Base-by-base conservation (phyloP, 148 eudicot genomes). In the Dianthus caryophyllus region DNA sequence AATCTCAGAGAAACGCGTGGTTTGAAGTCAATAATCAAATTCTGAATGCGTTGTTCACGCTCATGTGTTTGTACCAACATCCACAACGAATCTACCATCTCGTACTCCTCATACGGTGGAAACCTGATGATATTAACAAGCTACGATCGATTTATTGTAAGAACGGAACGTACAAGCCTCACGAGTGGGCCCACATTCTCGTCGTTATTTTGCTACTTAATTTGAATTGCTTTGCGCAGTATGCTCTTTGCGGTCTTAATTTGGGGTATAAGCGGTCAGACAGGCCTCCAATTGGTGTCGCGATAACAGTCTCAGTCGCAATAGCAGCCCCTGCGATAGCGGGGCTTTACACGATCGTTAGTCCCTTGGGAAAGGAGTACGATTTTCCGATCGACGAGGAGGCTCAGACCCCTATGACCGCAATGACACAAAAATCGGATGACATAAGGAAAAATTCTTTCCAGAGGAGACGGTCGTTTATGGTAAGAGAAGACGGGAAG, bases 21-120 rank as follows among this genome's bases (percentile, higher is more conserved):
- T 90, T 90, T 71, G 97, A 94, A 77, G 97, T 94, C 14, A 94
- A 90, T 68, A 90, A 94, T 67, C 99, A 94, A 71, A 94, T 94
- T 33, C 91, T 90, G 17, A 94, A 94, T 78, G 99, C 99, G 5
- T 67, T 94, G 20, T 94, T 94, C 66, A 94, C 99, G 1, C 85
- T 94, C 4, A 88, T 94, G 96, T 90, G 96, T 64, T 69, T 94
- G 60, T 94, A 90, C 75, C 90, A 90, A 51, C 99, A 94, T 74
- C 99, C 99, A 0, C 83, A 88, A 44, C 84, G 97, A 52, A 78
- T 86, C 59, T 80, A 90, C 71, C 97, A 94, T 73, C 79, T 94
- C 43, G 81, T 83, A 2, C 77, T 94, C 70, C 85, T 94, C 2
- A 22, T 86, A 18, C 83, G 96, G 69, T 94, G 99, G 99, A 94